Percentiles rank a stretch among this genome's conserved stretches.
phyloP scores from a whole-genome alignment of 306 rosid species.

The Ammopiptanthus mongolicus region DNA sequence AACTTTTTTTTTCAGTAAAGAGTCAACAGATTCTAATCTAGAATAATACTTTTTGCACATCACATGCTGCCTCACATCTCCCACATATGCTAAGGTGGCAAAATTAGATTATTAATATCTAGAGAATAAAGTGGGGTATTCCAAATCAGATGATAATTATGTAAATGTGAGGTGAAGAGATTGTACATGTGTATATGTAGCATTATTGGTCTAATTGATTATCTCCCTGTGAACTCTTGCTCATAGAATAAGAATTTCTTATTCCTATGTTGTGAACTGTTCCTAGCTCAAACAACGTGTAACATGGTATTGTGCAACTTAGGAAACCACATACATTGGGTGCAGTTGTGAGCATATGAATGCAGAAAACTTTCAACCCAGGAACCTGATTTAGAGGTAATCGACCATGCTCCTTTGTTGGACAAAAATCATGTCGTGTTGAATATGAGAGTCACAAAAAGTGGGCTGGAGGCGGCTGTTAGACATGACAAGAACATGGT shows the following conservation, averaged over 20 bases:
- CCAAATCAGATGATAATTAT: too few relatives aligned
- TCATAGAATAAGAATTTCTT: not conserved
- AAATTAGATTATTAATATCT: too few relatives aligned
- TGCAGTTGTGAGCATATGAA: conserved; percentile 10
- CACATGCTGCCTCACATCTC: too few relatives aligned
- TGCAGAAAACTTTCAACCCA: not conserved
- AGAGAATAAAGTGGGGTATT: too few relatives aligned
- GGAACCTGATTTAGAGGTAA: conserved; percentile 8
- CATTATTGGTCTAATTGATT: not conserved
- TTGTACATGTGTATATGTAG: not conserved
- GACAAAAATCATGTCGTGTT: not conserved
- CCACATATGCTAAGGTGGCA: too few relatives aligned
- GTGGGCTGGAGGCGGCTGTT: conserved; percentile 32
- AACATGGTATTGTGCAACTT: conserved; percentile 5
- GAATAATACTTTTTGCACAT: too few relatives aligned
- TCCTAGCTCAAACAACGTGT: not conserved
- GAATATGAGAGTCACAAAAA: conserved; percentile 16
- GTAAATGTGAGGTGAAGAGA: not conserved
- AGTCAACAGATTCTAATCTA: not conserved
- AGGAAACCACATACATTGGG: not conserved
- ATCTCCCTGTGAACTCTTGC: not conserved
- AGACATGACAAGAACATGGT: conserved; percentile 16
- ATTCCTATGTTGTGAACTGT: not conserved
- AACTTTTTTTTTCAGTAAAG: not conserved
- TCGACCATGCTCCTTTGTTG: conserved; percentile 5